Base-by-base conservation (phyloP, 2,329 filamentous ascomycete species). In the Fusarium siculi region DNA sequence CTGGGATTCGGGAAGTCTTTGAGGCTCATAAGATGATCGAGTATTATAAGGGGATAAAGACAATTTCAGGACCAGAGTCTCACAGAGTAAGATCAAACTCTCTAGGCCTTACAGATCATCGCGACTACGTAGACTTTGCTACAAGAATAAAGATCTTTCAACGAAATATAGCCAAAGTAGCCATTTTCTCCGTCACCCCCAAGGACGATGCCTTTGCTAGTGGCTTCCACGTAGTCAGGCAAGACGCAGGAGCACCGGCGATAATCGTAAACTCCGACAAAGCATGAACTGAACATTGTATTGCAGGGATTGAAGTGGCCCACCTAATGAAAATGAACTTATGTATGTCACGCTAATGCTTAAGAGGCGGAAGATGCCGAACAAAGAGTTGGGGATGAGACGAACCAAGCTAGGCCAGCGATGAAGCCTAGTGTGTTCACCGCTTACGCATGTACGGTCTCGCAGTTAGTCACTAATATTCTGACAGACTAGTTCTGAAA, bases 1-100 rank as follows among this genome's bases (percentile, higher is more conserved):
- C 23, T 16, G 23, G 9, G 14, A 7, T 25, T 23, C 54, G 18
- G 32, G 32, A 32, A 32, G 32, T 32, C 12, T 19, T 21, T 40
- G 19, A n/a, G 1, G 12, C 3, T 40, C 19, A 21, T 1, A 21
- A 5, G 12, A 12, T 14, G 0, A 14, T 40, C 19, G 37, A 5
- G 19, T 3, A 40, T 21, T 9, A 40, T 21, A 12, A 2, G 19
- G 1, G 8, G 18, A 40, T 5, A 21, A 1, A 40, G 19, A 14
- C 7, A 40, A 3, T 21, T 21, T 40, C 39, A 21, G 1, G 7
- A 14, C 11, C 19, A 39, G 2, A 4, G 19, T 39, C 37, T 39
- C 7, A 21, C 7, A 11, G 11, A 21, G 37, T 14, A 12, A 1
- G 19, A 40, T 14, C 11, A 40, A 39, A 6, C 19, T 21, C 19